A percentile compares a stretch with the other conserved stretches of the same genome.
phyloP scores from a whole-genome alignment of 2,329 filamentous ascomycete genomes.

The Seiridium cupressi region DNA sequence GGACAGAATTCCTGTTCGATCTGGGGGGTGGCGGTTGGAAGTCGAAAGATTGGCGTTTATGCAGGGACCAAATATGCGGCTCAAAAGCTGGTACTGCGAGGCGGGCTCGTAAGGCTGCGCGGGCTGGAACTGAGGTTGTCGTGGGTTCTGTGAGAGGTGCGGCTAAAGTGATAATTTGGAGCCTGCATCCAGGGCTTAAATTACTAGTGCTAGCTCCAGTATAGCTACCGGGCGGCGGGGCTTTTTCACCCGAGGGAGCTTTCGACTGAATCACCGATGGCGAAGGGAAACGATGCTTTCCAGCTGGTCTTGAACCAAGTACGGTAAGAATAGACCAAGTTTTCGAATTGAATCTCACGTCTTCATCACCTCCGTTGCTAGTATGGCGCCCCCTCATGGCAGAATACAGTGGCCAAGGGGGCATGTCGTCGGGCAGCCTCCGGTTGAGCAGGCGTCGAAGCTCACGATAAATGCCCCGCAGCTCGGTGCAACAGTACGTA shows the following conservation, averaged over 20 bases:
- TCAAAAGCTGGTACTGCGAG: neutral
- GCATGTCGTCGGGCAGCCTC: too few species aligned
- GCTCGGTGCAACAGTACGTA: conserved; percentile 1
- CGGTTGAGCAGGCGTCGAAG: neutral
- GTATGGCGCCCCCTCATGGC: too few species aligned
- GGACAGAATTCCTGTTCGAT: neutral
- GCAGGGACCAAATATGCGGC: neutral
- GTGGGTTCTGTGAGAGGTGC: conserved; percentile 9
- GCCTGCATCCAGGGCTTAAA: conserved; percentile 3
- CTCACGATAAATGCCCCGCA: neutral
- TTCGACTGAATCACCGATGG: neutral
- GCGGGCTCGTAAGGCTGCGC: neutral
- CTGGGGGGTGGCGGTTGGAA: neutral
- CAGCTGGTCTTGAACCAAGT: neutral
- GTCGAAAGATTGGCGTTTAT: neutral
- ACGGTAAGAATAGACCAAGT: neutral
- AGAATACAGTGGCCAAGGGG: too few species aligned
- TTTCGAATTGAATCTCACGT: too few species aligned
- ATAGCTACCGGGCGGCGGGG: conserved; percentile 14
- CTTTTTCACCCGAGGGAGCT: conserved; percentile 13
- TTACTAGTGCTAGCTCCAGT: neutral
- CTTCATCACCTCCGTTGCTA: too few species aligned
- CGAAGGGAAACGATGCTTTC: neutral
- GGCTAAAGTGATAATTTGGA: conserved; percentile 3
- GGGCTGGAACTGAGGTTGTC: conserved; percentile 1